A percentile compares a stretch with the other conserved stretches of the same genome.
These are phyloP conservation scores for Mycosphaerella arachidis DNA, from an alignment of 2,329 filamentous ascomycete genomes.

Conservation along the genomic window DNA sequence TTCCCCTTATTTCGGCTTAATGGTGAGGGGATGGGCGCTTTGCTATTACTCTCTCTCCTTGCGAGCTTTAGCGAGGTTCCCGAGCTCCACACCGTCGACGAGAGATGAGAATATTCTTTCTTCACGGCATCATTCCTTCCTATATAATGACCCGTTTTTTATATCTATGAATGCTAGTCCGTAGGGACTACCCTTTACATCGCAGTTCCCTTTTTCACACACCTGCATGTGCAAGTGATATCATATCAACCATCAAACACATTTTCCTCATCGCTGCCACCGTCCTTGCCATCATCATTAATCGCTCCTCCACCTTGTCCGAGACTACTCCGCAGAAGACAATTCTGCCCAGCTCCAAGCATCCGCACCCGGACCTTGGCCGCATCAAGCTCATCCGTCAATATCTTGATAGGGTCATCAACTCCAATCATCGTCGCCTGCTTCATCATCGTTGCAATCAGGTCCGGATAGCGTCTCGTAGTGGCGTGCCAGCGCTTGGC, in stretches of 20 bases:
- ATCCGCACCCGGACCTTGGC: background rate
- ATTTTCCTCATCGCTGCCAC: too few relatives aligned
- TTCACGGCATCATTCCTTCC: too few relatives aligned
- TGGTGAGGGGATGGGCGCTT: background rate
- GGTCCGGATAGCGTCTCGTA: background rate
- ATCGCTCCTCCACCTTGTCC: background rate
- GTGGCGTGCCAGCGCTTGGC: background rate
- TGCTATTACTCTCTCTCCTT: background rate
- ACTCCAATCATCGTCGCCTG: background rate
- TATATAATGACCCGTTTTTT: too few relatives aligned
- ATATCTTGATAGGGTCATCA: background rate
- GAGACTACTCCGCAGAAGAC: background rate
- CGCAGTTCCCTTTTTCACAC: too few relatives aligned
- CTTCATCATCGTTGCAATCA: background rate
- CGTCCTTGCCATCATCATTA: background rate
- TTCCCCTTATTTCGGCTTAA: too few relatives aligned
- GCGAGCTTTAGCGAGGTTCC: background rate
- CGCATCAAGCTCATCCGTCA: conserved; percentile 1
- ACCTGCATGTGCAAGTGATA: too few relatives aligned
- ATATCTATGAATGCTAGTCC: too few relatives aligned
- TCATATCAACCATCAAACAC: too few relatives aligned
- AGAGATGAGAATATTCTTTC: too few relatives aligned
- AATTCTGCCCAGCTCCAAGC: background rate
- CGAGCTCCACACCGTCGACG: too few relatives aligned
- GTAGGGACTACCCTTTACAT: too few relatives aligned